Conservation (phyloP, 495 filamentous ascomycete species). For the Penicillium macrosclerotiorum region DNA sequence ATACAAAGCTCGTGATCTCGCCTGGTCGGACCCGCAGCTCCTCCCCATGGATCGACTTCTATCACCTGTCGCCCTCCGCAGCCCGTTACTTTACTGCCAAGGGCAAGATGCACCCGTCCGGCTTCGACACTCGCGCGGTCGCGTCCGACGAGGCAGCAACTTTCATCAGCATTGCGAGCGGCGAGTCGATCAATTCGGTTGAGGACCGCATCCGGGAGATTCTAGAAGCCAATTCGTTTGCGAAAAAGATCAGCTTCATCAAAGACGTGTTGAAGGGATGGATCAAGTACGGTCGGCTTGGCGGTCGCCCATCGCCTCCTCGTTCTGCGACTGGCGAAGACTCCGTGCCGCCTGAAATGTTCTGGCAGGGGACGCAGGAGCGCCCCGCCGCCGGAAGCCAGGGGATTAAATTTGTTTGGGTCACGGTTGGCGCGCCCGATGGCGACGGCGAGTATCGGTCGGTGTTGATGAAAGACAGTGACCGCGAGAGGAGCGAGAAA, state of each 20-base stretch:
- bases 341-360: constrained; percentile 52
- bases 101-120: constrained; percentile 56
- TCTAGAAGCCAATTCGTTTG: constrained; percentile 73
- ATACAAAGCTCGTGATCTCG: constrained; percentile 87
- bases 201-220: constrained; percentile 60
- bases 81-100: constrained; percentile 59
- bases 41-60: constrained; percentile 73
- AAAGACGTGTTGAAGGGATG: constrained; percentile 67
- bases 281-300: constrained; percentile 69
- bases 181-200: constrained; percentile 45
- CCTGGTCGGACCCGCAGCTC: constrained; percentile 58
- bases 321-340: constrained; percentile 18
- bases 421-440: constrained; percentile 72
- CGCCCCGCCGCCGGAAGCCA: constrained; percentile 43
- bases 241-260: constrained; percentile 76
- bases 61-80: constrained; percentile 71
- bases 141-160: constrained; percentile 60
- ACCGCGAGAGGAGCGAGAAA: constrained; percentile 13
- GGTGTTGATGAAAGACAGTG: constrained; percentile 34
- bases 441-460: constrained; percentile 61
- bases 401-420: constrained; percentile 76
- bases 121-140: constrained; percentile 49
- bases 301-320: constrained; percentile 36
- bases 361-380: constrained; percentile 69
- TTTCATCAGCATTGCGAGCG: constrained; percentile 59